Base-by-base conservation (phyloP, 2,329 filamentous ascomycete species). In the Fusarium drepaniforme region DNA sequence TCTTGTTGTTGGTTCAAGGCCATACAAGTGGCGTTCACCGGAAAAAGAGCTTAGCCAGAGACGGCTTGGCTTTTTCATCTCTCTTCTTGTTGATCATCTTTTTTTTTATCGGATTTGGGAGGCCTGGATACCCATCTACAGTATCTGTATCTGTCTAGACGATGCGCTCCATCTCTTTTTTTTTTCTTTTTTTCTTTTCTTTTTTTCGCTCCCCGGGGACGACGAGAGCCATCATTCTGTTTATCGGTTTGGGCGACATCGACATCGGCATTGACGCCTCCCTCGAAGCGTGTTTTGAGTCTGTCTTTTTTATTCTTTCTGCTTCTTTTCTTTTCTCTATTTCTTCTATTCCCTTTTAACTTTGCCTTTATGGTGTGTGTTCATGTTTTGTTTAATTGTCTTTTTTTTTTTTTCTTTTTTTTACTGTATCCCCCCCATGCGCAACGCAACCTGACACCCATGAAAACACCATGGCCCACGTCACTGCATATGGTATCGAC, bases 181-280 rank as follows among this genome's bases (percentile, higher is more conserved):
- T 61, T 35, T 64, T 67, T 67, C 46, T 18, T 61, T 30, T 64
- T 66, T 51, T 53, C 8, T 12, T 33, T 33, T 13, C 11, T 35
- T 35, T 35, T 60, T 65, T 64, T 53, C 49, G 64, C 56, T 64
- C 68, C 74, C 37, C 68, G 35, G 53, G 72, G 68, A 70, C 40
- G 60, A 75, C 58, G 44, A 72, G 71, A 75, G 66, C 23, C 74
- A 74, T 76, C 62, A 70, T 72, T 66, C 42, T 76, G 6, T 56
- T 46, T 51, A 66, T 72, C 61, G 30, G 49, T 44, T 61, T 49
- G 44, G 57, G 58, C 56, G 56, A 69, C 59, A 74, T 62, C 56
- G 35, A 62, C 59, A 62, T 49, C 46, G 53, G 60, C 60, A 64
- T 53, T 51, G 61, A 46, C 42, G 46, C 70, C 51, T 18, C 51